Percentiles rank a stretch among this genome's conserved stretches.
These are phyloP conservation scores for Fraxinus sp. DNA, from an alignment of 305 asterid genomes.

Conservation along the genomic window DNA sequence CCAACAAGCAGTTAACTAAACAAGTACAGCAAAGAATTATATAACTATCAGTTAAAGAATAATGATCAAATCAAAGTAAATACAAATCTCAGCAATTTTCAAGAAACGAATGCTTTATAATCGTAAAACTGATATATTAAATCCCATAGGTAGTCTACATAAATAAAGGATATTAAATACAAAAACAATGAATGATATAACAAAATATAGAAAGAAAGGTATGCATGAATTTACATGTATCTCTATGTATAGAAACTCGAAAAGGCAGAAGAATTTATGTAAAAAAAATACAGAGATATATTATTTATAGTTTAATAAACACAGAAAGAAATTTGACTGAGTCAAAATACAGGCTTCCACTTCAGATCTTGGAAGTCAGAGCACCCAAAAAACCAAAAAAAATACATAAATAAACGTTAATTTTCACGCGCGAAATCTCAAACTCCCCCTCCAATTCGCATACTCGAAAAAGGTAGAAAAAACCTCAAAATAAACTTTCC, in stretches of 20 bases:
- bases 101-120: constrained; percentile 29
- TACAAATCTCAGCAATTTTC: constrained; percentile 39
- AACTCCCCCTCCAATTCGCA: constrained; percentile 28
- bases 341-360: constrained; percentile 54
- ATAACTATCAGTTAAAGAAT: constrained; percentile 5
- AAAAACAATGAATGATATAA: constrained; percentile 23
- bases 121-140: constrained; percentile 16
- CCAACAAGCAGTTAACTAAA: constrained; percentile 26
- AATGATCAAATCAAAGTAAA: constrained; percentile 31
- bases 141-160: constrained; percentile 12
- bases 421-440: constrained; percentile 66
- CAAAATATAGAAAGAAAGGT: constrained; percentile 26
- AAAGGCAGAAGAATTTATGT: constrained; percentile 22
- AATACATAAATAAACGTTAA: constrained; percentile 13
- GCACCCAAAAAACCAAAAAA: constrained; percentile 8
- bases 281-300: constrained; percentile 25
- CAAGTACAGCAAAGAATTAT: constrained; percentile 26
- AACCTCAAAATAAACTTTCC: constrained; percentile 17
- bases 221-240: constrained; percentile 12
- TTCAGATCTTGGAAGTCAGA: constrained; percentile 55
- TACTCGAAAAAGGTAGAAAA: constrained; percentile 23
- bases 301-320: constrained; percentile 22
- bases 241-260: constrained; percentile 19
- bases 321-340: constrained; percentile 36
- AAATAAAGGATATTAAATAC: constrained; percentile 27